Evolutionary conservation across 1,139 yeast species (phyloP), one percentile per base, ranked within the genome.

Genomic region (Candida mesenterica): DNA sequence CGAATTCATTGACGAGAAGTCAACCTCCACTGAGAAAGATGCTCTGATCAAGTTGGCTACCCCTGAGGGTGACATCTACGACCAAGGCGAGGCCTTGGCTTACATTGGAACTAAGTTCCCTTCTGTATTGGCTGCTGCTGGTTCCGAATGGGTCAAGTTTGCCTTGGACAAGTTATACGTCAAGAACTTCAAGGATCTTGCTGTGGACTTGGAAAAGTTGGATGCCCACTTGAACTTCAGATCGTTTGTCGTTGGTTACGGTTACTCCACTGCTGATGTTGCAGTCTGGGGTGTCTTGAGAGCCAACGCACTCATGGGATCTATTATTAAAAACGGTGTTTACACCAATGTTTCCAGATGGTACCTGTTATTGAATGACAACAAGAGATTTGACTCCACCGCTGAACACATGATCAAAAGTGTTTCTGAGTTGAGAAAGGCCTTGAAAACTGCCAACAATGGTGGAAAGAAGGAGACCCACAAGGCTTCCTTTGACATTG

Each of bases 221-320:
- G 97, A 92, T 52, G 65, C 81, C 34, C 92, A 83, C 60, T 75
- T 92, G 61, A 87, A 87, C 72, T 80, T 86, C 70, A 79, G 96
- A 57, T 77, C 96, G 4, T 89, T 76, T 57, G 59, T 88, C 39
- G 72, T 77, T 43, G 95, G 95, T 14, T 74, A 80, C 62, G 52
- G 69, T 18, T 68, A 77, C 43, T 68, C 94, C 9, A 63, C 80
- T 38, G 94, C 95, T 36, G 98, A 92, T 62, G 69, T 88, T 43
- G 87, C 94, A 12, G 73, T 85, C 20, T 92, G 97, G 97, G 97
- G 97, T 62, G 86, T 83, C 30, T 73, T 92, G 51, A 80, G 97
- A 66, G 86, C 95, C 46, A 90, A 92, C 59, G 88, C 95, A 36
- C 82, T 92, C 58, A 88, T 89, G 72, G 96, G 92, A 20, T 86